phyloP scores from a whole-genome alignment of 2,329 filamentous ascomycete genomes.

The Fusarium sp. region DNA sequence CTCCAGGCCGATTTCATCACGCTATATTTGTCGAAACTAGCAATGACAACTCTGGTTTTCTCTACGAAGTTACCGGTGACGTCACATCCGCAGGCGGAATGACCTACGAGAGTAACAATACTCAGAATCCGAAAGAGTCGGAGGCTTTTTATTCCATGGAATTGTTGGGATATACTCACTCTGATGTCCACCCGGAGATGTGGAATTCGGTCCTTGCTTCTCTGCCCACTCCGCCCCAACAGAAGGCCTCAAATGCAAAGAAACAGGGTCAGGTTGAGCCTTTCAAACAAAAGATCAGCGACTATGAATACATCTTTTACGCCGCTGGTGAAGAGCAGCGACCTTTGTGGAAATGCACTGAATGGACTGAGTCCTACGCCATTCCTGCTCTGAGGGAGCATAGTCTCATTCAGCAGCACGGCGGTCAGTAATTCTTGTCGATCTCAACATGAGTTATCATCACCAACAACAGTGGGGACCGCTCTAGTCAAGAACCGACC shows the following conservation, averaged over 20 bases:
- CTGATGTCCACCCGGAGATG: rapidly evolving
- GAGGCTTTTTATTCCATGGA: neutral
- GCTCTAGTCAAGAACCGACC: too few relatives aligned
- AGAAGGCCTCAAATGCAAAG: neutral
- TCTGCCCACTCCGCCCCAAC: neutral
- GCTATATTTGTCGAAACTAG: neutral
- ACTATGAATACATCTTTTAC: neutral
- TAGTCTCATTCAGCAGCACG: neutral
- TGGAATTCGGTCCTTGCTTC: neutral
- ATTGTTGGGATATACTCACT: neutral
- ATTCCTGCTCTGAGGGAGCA: neutral
- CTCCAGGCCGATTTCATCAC: neutral
- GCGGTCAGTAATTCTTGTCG: neutral
- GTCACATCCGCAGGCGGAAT: neutral
- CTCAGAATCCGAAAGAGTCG: rapidly evolving
- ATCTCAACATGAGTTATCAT: too few relatives aligned
- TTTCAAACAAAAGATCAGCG: rapidly evolving
- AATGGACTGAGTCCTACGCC: neutral
- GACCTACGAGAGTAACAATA: neutral
- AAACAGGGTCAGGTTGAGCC: neutral
- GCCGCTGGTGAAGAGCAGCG: neutral
- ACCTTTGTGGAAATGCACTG: neutral
- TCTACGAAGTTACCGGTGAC: neutral
- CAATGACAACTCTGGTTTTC: neutral
- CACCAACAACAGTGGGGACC: too few relatives aligned